Evolutionary conservation across 257 asterid species (phyloP).

Genomic region (Salvia miltiorrhiza): DNA sequence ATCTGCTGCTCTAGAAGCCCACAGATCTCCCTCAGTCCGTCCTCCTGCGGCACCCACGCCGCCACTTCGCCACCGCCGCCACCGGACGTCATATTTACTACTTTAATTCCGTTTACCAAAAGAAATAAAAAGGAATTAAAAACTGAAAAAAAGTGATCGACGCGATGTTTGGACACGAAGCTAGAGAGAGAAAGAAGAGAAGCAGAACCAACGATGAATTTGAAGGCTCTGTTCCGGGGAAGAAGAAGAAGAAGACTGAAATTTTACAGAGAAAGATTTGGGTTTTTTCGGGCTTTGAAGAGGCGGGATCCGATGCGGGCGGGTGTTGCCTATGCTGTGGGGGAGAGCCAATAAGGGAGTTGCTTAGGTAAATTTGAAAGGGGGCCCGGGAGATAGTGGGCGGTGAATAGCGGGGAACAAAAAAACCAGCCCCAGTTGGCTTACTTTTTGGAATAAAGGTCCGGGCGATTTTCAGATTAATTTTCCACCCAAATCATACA

Average conservation of each 20-base stretch:
- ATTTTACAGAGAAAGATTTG: slow-evolving; percentile 10
- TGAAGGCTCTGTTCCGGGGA: slow-evolving; percentile 21
- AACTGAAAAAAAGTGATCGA: not conserved
- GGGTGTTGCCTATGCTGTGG: not conserved
- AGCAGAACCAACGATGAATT: slow-evolving; percentile 17
- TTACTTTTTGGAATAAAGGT: slow-evolving; percentile 7
- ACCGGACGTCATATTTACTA: slow-evolving; percentile 43
- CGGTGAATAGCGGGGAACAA: slow-evolving; percentile 10
- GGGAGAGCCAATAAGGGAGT: not conserved
- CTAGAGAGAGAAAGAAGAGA: slow-evolving; percentile 4
- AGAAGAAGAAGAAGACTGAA: slow-evolving; percentile 5
- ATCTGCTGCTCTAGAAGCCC: slow-evolving; percentile 90
- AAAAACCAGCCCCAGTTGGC: slow-evolving; percentile 11
- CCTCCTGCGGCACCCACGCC: slow-evolving; percentile 84
- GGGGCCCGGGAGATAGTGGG: slow-evolving; percentile 11
- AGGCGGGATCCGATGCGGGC: slow-evolving; percentile 17
- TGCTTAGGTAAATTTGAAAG: not conserved
- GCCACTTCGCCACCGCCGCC: slow-evolving; percentile 39
- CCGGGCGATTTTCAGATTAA: not conserved
- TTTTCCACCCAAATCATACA: not conserved
- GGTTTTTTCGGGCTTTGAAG: slow-evolving; percentile 3
- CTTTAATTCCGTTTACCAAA: not conserved
- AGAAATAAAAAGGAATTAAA: too few species aligned
- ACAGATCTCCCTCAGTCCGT: slow-evolving; percentile 95
- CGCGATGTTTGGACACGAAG: not conserved